phyloP scores from a whole-genome alignment of 768 basidiomycete genomes.

The Tubosaeta brunneosetosa region DNA sequence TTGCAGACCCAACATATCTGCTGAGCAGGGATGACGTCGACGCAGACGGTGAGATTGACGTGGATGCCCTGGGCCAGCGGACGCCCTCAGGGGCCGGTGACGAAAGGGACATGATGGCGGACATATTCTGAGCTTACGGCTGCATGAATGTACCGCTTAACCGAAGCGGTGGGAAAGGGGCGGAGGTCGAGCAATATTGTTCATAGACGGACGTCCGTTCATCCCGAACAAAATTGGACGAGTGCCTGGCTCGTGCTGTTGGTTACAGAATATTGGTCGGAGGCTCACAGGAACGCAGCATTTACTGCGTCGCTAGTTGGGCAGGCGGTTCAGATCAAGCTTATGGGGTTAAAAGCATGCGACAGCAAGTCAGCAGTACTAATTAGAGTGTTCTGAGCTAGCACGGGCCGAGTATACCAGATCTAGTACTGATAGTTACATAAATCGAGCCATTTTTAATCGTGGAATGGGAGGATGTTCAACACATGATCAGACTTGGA shows the following conservation, averaged over 20 bases:
- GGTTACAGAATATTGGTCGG: not conserved
- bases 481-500: too few relatives aligned
- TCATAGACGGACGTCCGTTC: not conserved
- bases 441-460: not conserved
- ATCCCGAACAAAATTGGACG: not conserved
- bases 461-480: not conserved
- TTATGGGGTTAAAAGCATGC: not conserved
- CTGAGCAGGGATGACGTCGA: constrained; percentile 43
- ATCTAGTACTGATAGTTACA: not conserved
- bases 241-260: not conserved
- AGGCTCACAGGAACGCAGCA: not conserved
- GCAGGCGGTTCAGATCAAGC: too few relatives aligned
- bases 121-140: constrained; percentile 26
- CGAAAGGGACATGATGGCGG: constrained; percentile 35
- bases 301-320: not conserved
- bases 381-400: not conserved
- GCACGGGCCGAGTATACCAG: not conserved
- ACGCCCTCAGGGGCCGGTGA: constrained; percentile 42
- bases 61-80: constrained; percentile 60
- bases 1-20: constrained; percentile 62
- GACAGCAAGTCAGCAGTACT: not conserved
- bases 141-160: not conserved
- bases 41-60: constrained; percentile 55
- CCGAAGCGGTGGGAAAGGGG: not conserved
- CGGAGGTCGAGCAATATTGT: not conserved